Evolutionary conservation across 345 rosid species (phyloP), one percentile per base, ranked within the genome.

Genomic region (Microcos paniculata): DNA sequence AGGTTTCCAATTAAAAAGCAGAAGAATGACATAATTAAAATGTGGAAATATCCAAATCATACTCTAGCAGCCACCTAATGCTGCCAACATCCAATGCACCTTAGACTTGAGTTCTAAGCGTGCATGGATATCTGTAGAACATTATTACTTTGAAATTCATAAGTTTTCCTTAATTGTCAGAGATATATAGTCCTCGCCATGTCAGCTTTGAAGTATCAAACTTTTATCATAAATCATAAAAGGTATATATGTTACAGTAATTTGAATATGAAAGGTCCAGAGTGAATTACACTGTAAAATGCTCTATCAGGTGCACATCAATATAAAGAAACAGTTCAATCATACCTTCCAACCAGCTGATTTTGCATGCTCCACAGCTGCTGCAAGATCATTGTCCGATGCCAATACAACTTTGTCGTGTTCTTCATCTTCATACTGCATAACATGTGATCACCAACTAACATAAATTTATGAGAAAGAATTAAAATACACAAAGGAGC

Each of bases 361-460:
- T 80, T 86, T 92, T 57, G 97, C 99, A 82, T 96, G 98, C 43
- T 96, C 97, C 67, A 96, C 91, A 15, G 99, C 99, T 28, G 92
- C 90, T 49, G 74, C 71, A 76, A 96, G 97, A 77, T 96, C 99
- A 71, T 82, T 78, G 61, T 96, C 98, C 46, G 97, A 90, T 73
- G 91, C 92, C 80, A 96, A 82, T 74, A 94, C 88, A 75, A 92
- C 97, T 88, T 92, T 92, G 83, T 96, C 99, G 23, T 75, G 91
- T 80, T 96, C 99, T 76, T 92, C 99, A 57, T 96, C 99, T 85
- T 96, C 99, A 77, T 96, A 96, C 99, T 96, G 75, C 59, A 79
- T 21, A 77, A 35, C 38, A 61, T 11, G 14, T 58, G 52, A 35
- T 7, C 72, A 79, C 66, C 42, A 62, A 71, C 64, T 65, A 84